Base-by-base conservation (phyloP, 495 filamentous ascomycete species). In the Lophiotrema nucula region DNA sequence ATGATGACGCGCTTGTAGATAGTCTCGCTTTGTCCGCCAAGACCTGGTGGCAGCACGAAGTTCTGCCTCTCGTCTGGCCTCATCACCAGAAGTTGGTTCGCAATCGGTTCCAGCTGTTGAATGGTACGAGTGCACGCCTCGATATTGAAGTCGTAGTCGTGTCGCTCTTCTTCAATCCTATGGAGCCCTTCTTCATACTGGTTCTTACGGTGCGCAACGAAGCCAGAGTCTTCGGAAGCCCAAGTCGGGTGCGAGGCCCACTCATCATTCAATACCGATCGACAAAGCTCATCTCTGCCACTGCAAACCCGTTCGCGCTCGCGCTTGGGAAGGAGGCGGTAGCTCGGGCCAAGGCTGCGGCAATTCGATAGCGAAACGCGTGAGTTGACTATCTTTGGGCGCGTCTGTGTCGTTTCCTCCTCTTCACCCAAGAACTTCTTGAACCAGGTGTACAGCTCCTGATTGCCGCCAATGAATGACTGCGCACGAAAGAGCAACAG, bases 181-280 rank as follows among this genome's bases (percentile, higher is more conserved):
- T 97, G 95, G 33, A 97, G 81, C 28, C 84, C 84, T 68, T 99
- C 95, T 71, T 99, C 95, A 56, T 83, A 92, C 19, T 82, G 79
- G 66, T 97, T 99, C 81, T 99, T 99, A 38, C 92, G 81, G 74
- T 99, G 95, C 2, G 93, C 95, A 53, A 99, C 90, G 64, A 99
- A 99, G 1, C 95, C 95, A 26, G 90, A 95, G 67, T 99, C 95
- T 72, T 99, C 95, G 1, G 92, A 97, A 0, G 92, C 95, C 95
- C 95, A 99, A 2, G 95, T 99, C 1, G 95, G 95, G 73, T 97
- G 93, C 43, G 92, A 97, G 1, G 92, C 93, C 95, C 95, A 99
- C 58, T 95, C 88, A 65, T 99, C 93, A 55, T 99, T 99, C 41
- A 99, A 79, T 0, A 97, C 93, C 41, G 82, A 79, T 52, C 86